phyloP scores from a whole-genome alignment of 2,329 filamentous ascomycete genomes.

The Pseudopyricularia javanii region DNA sequence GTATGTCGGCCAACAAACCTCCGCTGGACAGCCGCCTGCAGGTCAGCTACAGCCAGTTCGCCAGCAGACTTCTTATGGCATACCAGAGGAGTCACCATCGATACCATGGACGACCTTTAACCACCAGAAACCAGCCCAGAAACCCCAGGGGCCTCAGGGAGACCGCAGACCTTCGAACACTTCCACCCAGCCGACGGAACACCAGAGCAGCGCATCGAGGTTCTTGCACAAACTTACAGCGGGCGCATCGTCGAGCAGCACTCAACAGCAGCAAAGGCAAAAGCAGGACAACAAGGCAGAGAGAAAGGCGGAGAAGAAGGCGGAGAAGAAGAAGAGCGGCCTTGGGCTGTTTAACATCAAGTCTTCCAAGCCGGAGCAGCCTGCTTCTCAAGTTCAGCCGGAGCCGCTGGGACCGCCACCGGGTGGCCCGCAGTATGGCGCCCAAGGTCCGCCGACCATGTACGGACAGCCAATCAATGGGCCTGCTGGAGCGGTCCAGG shows the following conservation, averaged over 20 bases:
- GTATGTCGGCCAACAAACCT: neutral
- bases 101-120: constrained; percentile 1
- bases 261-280: constrained; percentile 9
- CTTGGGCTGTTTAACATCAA: constrained; percentile 13
- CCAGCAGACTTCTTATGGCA: neutral
- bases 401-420: constrained; percentile 9
- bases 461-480: constrained; percentile 2
- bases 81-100: neutral
- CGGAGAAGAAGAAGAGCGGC: constrained; percentile 9
- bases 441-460: neutral
- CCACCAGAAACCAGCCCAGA: neutral
- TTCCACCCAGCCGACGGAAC: constrained; percentile 1
- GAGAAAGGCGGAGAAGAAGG: neutral
- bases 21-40: neutral
- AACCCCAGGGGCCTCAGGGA: neutral
- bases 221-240: constrained; percentile 6
- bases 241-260: neutral
- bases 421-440: constrained; percentile 12
- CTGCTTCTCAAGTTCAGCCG: neutral
- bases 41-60: neutral
- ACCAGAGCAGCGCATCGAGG: constrained; percentile 8
- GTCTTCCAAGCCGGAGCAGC: constrained; percentile 11
- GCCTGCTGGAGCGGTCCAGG: constrained; percentile 3
- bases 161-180: neutral
- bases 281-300: constrained; percentile 6